Conservation (phyloP, 495 filamentous ascomycete genomes). For the Tuber umbilicatum region DNA sequence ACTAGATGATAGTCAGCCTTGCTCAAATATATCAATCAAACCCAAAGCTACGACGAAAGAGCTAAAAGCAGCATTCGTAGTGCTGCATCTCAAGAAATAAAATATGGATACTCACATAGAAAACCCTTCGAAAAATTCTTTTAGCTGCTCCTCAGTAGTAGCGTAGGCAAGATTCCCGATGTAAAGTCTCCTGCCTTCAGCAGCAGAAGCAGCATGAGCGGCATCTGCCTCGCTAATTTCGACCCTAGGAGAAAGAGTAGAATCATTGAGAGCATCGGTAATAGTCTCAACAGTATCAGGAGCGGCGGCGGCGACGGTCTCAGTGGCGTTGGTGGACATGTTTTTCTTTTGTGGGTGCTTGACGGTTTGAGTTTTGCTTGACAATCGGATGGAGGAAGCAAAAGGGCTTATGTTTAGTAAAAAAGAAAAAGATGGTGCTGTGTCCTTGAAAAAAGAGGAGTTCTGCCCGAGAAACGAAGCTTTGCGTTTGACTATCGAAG, state of each 20-base stretch:
- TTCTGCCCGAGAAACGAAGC: constrained; percentile 39
- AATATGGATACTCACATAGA: constrained; percentile 72
- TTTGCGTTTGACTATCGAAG: constrained; percentile 33
- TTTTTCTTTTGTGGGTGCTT: constrained; percentile 39
- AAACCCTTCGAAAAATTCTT: constrained; percentile 97
- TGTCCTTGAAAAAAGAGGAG: constrained; percentile 33
- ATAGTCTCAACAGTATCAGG: constrained; percentile 61
- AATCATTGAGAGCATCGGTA: constrained; percentile 75
- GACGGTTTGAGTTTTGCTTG: constrained; percentile 20
- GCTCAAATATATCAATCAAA: not conserved
- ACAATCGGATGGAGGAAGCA: constrained; percentile 7
- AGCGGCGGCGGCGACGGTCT: constrained; percentile 50
- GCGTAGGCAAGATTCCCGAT: constrained; percentile 99
- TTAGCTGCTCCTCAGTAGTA: constrained; percentile 99
- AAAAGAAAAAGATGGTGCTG: constrained; percentile 25
- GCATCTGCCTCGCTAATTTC: constrained; percentile 49
- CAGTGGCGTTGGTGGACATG: constrained; percentile 55
- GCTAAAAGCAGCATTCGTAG: constrained; percentile 7
- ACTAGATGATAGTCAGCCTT: constrained; percentile 49
- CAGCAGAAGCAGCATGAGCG: constrained; percentile 89
- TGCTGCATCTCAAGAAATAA: constrained; percentile 1
- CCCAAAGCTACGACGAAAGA: not conserved
- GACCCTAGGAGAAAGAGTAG: constrained; percentile 54
- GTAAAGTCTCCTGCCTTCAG: constrained; percentile 97
- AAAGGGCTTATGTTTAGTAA: constrained; percentile 10